phyloP scores from a whole-genome alignment of 257 asterid species.

The Rubia yunnanensis region DNA sequence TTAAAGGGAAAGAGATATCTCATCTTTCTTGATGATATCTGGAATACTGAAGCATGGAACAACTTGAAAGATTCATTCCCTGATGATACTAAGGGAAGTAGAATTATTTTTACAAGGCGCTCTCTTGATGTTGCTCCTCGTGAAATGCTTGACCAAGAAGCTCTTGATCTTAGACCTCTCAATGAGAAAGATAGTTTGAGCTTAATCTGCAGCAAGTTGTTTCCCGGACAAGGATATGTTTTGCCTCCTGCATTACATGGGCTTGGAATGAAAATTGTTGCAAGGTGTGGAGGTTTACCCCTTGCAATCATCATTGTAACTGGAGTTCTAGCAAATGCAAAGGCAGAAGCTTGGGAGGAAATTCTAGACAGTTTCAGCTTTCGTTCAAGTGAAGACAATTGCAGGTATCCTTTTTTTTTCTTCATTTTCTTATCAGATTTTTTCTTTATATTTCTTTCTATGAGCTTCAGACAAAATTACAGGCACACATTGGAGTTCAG shows the following conservation, averaged over 20 bases:
- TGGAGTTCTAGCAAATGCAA: neutral
- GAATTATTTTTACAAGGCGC: neutral
- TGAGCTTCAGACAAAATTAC: slow-evolving; percentile 9
- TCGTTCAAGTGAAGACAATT: neutral
- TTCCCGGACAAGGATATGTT: neutral
- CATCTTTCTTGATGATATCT: slow-evolving; percentile 2
- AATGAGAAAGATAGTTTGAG: neutral
- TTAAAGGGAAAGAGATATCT: neutral
- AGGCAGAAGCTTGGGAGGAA: neutral
- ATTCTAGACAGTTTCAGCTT: neutral
- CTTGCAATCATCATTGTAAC: neutral
- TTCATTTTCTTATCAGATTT: too few relatives aligned
- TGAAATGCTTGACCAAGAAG: neutral
- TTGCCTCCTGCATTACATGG: neutral
- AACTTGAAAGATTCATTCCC: neutral
- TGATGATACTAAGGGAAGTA: neutral
- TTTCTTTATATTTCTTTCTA: neutral
- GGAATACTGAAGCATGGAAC: neutral
- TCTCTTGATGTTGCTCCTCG: neutral
- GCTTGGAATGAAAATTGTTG: neutral
- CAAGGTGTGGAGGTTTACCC: neutral
- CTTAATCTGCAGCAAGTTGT: neutral
- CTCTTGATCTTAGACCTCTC: neutral
- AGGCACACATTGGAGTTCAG: neutral
- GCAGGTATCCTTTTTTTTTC: neutral